Base-by-base conservation (phyloP, 176 grass and related monocot species). In the Oryza nivara region DNA sequence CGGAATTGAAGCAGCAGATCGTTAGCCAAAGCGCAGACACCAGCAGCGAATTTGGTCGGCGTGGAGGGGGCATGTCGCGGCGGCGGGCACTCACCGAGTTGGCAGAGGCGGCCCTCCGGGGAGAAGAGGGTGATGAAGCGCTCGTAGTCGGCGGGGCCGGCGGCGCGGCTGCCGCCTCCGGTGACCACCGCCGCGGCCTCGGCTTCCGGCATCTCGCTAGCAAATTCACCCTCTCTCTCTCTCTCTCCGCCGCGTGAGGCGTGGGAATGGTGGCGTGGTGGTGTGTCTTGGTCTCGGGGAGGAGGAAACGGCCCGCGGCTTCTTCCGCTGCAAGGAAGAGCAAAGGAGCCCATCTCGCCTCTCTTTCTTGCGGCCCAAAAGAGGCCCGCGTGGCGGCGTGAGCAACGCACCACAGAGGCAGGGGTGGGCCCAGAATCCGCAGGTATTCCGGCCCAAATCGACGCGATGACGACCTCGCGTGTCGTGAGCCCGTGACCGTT, bases 101-200 rank as follows among this genome's bases (percentile, higher is more conserved):
- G 91, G 85, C 80, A 73, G 82, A 93, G 78, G 74, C 82, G 88
- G 65, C 91, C 91, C 61, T 80, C 17, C 32, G 91, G 40, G 70
- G 85, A 85, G 88, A 93, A 93, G 82, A 90, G 44, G 63, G 91
- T 93, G 91, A 90, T 70, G 63, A 1, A 16, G 82, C 88, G 85
- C 64, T 93, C 91, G 70, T 63, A 75, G 68, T 70, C 32, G 73
- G 70, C 32, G 73, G 70, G 41, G 6, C 22, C 63, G 49, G 20
- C 0, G 26, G 8, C 2, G 34, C 23, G 26, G 44, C 35, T 17
- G 80, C 80, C 44, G 54, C 66, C 44, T 46, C 65, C n/a, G 68
- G 17, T 19, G 52, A 56, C 69, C 47, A 3, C 46, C 11, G 11
- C 46, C 11, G 11, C 73, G 34, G 56, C 51, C 13, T 19, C 28